Conservation (phyloP, 2,329 filamentous ascomycete genomes). For the Talaromyces pinophilus region DNA sequence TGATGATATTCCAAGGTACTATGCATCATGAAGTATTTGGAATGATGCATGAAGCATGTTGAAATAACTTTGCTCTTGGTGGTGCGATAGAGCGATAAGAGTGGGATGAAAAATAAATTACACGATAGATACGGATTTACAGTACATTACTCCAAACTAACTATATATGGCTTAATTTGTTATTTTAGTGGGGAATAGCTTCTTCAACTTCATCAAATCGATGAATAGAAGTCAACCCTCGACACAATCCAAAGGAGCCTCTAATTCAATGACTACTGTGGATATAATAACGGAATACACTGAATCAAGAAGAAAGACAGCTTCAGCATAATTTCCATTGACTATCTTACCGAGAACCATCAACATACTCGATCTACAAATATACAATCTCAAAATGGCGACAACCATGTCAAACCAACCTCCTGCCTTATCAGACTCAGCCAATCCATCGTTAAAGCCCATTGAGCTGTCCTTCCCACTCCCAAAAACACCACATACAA, state of each 20-base stretch:
- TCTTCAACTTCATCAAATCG: conserved; percentile 3
- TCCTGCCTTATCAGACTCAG: conserved; percentile 26
- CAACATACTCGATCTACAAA: not conserved
- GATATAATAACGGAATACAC: not conserved
- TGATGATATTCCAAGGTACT: not conserved
- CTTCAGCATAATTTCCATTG: not conserved
- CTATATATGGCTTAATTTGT: not conserved
- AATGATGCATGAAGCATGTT: not conserved
- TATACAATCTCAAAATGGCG: conserved; percentile 23
- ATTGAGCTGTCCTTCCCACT: conserved; percentile 60
- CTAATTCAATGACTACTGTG: not conserved
- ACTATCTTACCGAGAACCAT: not conserved
- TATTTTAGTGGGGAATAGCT: not conserved
- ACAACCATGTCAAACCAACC: conserved; percentile 18
- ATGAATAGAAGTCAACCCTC: not conserved
- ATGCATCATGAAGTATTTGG: not conserved
- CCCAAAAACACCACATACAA: conserved; percentile 58
- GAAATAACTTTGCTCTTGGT: not conserved
- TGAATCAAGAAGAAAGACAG: not conserved
- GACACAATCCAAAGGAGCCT: not conserved
- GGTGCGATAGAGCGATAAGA: conserved; percentile 10
- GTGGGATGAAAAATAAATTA: conserved; percentile 13
- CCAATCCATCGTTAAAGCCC: conserved; percentile 41
- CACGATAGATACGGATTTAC: not conserved
- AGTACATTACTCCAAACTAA: not conserved